Evolutionary conservation across 2,329 filamentous ascomycete species (phyloP).

Genomic region (Orbilia oligospora): DNA sequence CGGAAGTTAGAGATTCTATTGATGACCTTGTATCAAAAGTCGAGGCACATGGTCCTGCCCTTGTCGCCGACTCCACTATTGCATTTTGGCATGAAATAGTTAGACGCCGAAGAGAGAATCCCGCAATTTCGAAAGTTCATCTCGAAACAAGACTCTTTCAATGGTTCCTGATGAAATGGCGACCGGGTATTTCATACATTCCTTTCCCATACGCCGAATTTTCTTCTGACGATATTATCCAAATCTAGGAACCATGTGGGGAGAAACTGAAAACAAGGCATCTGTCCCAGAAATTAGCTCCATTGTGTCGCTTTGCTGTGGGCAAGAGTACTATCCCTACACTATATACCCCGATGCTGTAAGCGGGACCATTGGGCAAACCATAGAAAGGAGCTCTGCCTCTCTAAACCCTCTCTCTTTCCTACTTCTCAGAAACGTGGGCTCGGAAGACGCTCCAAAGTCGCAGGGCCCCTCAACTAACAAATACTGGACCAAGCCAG

Average conservation of each 20-base stretch:
- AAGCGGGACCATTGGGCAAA: conserved; percentile 45
- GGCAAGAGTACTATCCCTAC: conserved; percentile 76
- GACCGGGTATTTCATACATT: conserved; percentile 75
- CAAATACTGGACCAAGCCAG: conserved; percentile 43
- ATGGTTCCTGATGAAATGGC: conserved; percentile 88
- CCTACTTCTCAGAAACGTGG: conserved; percentile 52
- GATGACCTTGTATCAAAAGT: conserved; percentile 81
- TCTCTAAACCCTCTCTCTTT: conserved; percentile 58
- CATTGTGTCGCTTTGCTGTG: conserved; percentile 75
- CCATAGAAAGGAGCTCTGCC: conserved; percentile 45
- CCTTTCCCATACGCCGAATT: conserved; percentile 54
- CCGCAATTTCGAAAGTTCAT: conserved; percentile 70
- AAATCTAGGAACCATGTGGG: conserved; percentile 62
- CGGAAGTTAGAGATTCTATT: conserved; percentile 77
- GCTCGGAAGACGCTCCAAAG: conserved; percentile 36
- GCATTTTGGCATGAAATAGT: conserved; percentile 80
- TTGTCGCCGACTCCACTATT: conserved; percentile 84
- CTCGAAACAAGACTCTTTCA: conserved; percentile 74
- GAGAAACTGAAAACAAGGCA: conserved; percentile 67
- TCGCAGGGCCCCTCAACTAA: conserved; percentile 1
- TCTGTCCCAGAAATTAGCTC: conserved; percentile 77
- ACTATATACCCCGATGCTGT: conserved; percentile 73
- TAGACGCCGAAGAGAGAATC: conserved; percentile 72
- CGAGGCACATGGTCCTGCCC: conserved; percentile 83
- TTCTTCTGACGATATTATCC: background rate